Percentiles rank a stretch among this genome's conserved stretches.
Evolutionary conservation across 2,329 filamentous ascomycete genomes (phyloP).

Genomic region (Pseudogymnoascus verrucosus): DNA sequence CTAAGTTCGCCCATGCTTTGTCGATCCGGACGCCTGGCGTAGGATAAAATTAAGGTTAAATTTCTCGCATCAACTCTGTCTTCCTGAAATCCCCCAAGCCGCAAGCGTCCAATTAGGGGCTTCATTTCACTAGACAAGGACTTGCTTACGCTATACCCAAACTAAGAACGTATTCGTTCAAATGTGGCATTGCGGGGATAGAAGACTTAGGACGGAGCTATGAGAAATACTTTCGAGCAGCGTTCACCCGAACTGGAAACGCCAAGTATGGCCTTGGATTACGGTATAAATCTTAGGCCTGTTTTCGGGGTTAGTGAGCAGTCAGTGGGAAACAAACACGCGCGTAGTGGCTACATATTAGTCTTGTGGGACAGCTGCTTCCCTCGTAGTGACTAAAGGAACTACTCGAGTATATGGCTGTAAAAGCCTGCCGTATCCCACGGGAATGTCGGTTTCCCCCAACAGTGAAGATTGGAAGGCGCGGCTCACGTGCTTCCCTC

Average conservation of each 20-base stretch:
- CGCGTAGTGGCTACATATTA: too few relatives aligned
- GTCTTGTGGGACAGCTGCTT: too few relatives aligned
- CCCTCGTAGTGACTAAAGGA: too few relatives aligned
- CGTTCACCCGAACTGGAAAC: background rate
- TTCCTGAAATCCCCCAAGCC: background rate
- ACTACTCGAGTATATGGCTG: too few relatives aligned
- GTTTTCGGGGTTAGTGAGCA: background rate
- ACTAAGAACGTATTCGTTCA: too few relatives aligned
- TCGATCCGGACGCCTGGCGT: background rate
- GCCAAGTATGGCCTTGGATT: background rate
- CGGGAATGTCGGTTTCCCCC: too few relatives aligned
- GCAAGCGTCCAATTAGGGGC: background rate
- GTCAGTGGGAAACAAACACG: too few relatives aligned
- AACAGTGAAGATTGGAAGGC: too few relatives aligned
- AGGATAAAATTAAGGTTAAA: background rate
- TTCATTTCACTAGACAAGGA: background rate
- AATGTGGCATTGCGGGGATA: too few relatives aligned
- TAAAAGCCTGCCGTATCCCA: too few relatives aligned
- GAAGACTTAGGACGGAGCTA: too few relatives aligned
- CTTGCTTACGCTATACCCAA: background rate
- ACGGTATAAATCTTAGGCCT: background rate
- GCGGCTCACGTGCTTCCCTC: too few relatives aligned
- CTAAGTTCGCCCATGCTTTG: background rate
- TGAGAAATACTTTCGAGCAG: background rate
- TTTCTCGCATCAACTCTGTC: background rate